Base-by-base conservation (phyloP, 768 basidiomycete genomes). In the Serendipita sp. region DNA sequence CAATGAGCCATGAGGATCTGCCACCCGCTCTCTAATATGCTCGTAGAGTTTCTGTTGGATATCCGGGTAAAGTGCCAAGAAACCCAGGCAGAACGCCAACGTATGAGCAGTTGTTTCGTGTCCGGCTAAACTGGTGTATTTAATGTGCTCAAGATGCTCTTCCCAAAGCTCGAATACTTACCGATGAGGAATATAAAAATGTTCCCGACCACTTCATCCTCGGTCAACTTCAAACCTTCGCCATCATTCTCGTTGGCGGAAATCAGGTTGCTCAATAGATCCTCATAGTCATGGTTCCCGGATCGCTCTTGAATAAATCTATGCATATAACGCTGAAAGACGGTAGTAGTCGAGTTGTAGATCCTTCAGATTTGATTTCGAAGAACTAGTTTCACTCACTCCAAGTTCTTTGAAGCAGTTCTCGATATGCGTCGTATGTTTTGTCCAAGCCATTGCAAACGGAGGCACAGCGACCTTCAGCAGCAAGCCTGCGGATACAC, bases 191-290 rank as follows among this genome's bases (percentile, higher is more conserved):
- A 50, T 42, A 41, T 2, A 60, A 66, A 41, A 26, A 76, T 75
- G 64, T 81, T 73, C 3, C 78, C 80, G 3, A 79, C 65, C 13
- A 81, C 62, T 61, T 81, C 79, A 14, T 70, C 75, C 41, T 81
- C 78, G 1, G 74, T 75, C 34, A 81, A 61, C 63, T 64, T 71
- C 62, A 73, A 65, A 11, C 64, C 67, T 2, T 64, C 63, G 5
- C 34, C 34, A 2, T 73, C 73, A 60, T 74, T 17, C 43, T 42
- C 53, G 66, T 78, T 81, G 0, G 79, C 78, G 63, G 76, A 72
- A 4, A 80, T 77, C 26, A 81, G 67, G 63, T 77, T 78, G 22
- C 72, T 70, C 42, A 81, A 66, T 45, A 81, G 69, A 14, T 77
- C 75, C 31, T 30, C 17, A 58, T 34, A 20, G 42, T 61, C 24